phyloP scores from a whole-genome alignment of 495 filamentous ascomycete genomes.

The Trichoderma orchidacearum region DNA sequence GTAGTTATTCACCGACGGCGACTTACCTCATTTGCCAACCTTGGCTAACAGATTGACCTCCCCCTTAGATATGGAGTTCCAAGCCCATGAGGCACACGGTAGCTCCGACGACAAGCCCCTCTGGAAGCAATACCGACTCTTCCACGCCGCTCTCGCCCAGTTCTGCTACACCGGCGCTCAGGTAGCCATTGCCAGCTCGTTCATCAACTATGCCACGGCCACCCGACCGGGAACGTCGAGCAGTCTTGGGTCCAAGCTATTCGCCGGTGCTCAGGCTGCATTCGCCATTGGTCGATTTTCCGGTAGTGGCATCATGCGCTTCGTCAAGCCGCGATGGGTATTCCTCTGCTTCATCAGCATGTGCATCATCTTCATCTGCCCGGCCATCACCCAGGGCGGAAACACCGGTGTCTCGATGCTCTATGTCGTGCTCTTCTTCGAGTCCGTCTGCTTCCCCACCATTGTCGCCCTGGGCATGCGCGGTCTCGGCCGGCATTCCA shows the following conservation, averaged over 20 bases:
- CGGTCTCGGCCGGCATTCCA: constrained; percentile 56
- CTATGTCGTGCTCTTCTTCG: constrained; percentile 53
- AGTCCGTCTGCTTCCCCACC: constrained; percentile 53
- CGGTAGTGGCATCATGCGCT: constrained; percentile 35
- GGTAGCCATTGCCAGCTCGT: constrained; percentile 42
- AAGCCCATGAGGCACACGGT: constrained; percentile 29
- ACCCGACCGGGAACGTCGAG: constrained; percentile 9
- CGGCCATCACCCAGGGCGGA: constrained; percentile 36
- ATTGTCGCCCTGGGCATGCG: constrained; percentile 56
- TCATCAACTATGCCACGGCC: constrained; percentile 27
- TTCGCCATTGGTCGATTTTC: constrained; percentile 56
- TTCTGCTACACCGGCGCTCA: constrained; percentile 63
- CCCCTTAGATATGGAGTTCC: constrained; percentile 1
- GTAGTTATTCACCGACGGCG: constrained; percentile 14
- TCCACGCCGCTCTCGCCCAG: constrained; percentile 51
- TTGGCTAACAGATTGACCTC: background rate
- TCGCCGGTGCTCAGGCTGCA: constrained; percentile 51
- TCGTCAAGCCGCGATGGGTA: constrained; percentile 35
- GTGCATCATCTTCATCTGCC: constrained; percentile 45
- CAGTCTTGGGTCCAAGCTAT: constrained; percentile 24
- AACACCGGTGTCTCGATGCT: constrained; percentile 44
- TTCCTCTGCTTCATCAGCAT: constrained; percentile 32
- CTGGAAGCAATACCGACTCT: constrained; percentile 49
- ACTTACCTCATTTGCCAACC: too few species aligned
- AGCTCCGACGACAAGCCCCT: constrained; percentile 37